Conservation (phyloP, 2,329 filamentous ascomycete species). For the Colletotrichum somersetense region DNA sequence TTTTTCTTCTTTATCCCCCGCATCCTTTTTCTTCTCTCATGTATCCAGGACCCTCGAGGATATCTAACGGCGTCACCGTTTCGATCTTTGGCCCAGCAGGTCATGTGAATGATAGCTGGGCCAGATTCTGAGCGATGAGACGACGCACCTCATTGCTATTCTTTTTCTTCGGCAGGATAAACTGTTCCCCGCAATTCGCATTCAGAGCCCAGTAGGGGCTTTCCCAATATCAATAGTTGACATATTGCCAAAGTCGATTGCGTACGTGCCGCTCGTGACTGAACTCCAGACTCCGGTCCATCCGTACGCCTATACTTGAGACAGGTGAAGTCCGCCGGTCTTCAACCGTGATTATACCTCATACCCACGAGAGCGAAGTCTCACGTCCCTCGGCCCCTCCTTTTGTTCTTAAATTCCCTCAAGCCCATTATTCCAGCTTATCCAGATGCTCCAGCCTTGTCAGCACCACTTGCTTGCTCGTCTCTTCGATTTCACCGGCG, state of each 20-base stretch:
- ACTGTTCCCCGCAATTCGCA: slow-evolving; percentile 6
- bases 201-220: slow-evolving; percentile 8
- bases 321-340: slow-evolving; percentile 1
- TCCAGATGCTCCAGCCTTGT: slow-evolving; percentile 95
- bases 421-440: slow-evolving; percentile 80
- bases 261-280: slow-evolving; percentile 16
- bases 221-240: slow-evolving; percentile 30
- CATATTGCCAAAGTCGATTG: slow-evolving; percentile 13
- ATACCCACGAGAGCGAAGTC: neutral
- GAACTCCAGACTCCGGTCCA: slow-evolving; percentile 38
- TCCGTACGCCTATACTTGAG: slow-evolving; percentile 28
- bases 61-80: neutral
- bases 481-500: slow-evolving; percentile 98
- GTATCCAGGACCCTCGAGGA: neutral
- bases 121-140: neutral
- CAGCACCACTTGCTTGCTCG: slow-evolving; percentile 96
- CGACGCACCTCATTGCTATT: slow-evolving; percentile 2
- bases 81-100: neutral
- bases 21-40: neutral
- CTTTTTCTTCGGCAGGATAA: neutral
- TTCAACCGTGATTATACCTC: slow-evolving; percentile 1
- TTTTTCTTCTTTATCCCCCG: neutral
- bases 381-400: neutral
- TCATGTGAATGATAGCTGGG: slow-evolving; percentile 1
- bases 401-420: neutral